Conservation (phyloP, 176 grass and related monocot genomes). For the Pharus latifolius region DNA sequence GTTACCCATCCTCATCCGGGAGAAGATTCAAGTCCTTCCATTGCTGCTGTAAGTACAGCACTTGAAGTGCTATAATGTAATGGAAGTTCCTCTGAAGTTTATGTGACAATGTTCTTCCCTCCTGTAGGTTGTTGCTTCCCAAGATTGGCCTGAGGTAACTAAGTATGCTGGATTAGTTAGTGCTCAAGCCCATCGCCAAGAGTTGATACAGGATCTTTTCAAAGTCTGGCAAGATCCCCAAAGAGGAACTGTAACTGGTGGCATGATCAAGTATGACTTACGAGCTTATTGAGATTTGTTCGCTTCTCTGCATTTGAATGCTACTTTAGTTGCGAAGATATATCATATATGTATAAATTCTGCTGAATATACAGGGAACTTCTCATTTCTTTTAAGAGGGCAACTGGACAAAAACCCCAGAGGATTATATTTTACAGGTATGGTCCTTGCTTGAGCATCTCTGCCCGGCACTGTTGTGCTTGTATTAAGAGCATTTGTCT, state of each 20-base stretch:
- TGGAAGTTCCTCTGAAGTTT: background rate
- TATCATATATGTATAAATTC: background rate
- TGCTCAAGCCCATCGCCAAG: slow-evolving; percentile 84
- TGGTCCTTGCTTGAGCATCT: background rate
- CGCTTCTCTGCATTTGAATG: background rate
- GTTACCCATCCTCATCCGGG: slow-evolving; percentile 93
- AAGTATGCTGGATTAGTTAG: slow-evolving; percentile 84
- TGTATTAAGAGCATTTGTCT: background rate
- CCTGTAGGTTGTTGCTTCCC: slow-evolving; percentile 84
- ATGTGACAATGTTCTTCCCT: background rate
- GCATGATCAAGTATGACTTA: slow-evolving; percentile 77
- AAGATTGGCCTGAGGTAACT: slow-evolving; percentile 91
- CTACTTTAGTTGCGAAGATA: background rate
- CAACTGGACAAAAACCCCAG: slow-evolving; percentile 92
- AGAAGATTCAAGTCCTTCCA: slow-evolving; percentile 94
- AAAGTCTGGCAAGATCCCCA: slow-evolving; percentile 91
- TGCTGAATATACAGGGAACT: slow-evolving; percentile 55
- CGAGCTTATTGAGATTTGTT: background rate
- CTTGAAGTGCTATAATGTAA: background rate
- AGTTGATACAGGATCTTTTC: slow-evolving; percentile 87
- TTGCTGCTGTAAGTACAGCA: slow-evolving; percentile 74
- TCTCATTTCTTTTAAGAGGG: slow-evolving; percentile 80
- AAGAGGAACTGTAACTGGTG: slow-evolving; percentile 70
- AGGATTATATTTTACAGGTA: slow-evolving; percentile 98
- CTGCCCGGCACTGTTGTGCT: background rate